These are phyloP conservation scores for Cercospora zeae-maydis DNA, from an alignment of 2,329 filamentous ascomycete genomes.

Conservation along the genomic window DNA sequence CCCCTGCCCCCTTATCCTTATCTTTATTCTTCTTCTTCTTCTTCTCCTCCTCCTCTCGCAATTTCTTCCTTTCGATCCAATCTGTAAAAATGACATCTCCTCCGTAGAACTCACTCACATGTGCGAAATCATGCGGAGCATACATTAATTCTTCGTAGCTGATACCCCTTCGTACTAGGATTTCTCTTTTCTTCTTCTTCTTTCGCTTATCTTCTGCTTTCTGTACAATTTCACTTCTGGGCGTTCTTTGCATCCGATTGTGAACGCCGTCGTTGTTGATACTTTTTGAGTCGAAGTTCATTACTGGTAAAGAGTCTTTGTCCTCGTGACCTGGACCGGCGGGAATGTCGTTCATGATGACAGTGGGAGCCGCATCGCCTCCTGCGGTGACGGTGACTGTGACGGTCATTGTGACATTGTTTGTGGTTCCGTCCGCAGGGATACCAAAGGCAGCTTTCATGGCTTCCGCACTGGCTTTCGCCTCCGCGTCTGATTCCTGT, in stretches of 20 bases:
- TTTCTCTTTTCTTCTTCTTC: neutral
- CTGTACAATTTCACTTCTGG: neutral
- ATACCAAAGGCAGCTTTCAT: neutral
- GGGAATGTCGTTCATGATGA: neutral
- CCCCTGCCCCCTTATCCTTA: neutral
- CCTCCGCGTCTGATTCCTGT: neutral
- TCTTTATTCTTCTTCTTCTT: neutral
- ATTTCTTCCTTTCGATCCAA: neutral
- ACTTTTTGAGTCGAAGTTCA: neutral
- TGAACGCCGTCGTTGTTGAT: neutral
- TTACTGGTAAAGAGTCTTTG: neutral
- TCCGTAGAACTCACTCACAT: conserved; percentile 1
- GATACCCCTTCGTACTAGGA: neutral
- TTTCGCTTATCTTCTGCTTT: neutral
- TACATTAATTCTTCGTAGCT: conserved; percentile 8
- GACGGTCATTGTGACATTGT: neutral
- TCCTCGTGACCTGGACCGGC: neutral
- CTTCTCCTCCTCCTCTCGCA: neutral
- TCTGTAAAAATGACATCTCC: neutral
- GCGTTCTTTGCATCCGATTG: neutral
- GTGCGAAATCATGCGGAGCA: neutral
- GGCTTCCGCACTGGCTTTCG: neutral
- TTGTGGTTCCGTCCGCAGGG: too few relatives aligned
- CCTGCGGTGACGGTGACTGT: neutral
- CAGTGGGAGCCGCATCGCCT: neutral